Evolutionary conservation across 2,329 filamentous ascomycete species (phyloP).

Genomic region (Helotiales sp.): DNA sequence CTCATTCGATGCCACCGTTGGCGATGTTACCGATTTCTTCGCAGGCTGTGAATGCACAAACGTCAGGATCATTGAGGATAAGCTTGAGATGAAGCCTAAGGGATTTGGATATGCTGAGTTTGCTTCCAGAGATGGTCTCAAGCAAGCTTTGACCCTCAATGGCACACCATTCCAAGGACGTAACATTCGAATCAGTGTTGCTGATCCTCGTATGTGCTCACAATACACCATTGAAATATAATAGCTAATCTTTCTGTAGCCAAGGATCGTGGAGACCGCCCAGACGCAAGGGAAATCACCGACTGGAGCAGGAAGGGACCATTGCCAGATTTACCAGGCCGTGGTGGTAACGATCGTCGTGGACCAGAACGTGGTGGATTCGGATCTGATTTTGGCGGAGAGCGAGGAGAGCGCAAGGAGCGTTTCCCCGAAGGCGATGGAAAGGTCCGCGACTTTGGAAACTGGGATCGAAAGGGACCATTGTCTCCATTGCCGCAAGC

Average conservation of each 20-base stretch:
- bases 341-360: constrained; percentile 51
- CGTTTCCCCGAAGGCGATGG: constrained; percentile 72
- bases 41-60: constrained; percentile 82
- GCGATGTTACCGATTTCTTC: constrained; percentile 86
- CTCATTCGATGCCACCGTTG: constrained; percentile 88
- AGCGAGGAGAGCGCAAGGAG: constrained; percentile 71
- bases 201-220: constrained; percentile 85
- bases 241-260: constrained; percentile 56
- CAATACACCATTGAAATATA: constrained; percentile 19
- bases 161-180: constrained; percentile 85
- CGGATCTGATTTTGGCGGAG: constrained; percentile 54
- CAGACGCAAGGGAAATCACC: constrained; percentile 79
- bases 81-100: constrained; percentile 90
- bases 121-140: constrained; percentile 81
- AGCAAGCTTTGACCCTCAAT: constrained; percentile 85
- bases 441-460: constrained; percentile 79
- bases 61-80: constrained; percentile 96
- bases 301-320: constrained; percentile 96
- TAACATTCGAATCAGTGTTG: constrained; percentile 90
- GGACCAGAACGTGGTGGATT: constrained; percentile 51
- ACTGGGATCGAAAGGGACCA: constrained; percentile 95
- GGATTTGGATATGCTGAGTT: constrained; percentile 99
- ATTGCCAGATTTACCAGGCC: constrained; percentile 71
- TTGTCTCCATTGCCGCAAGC: constrained; percentile 71
- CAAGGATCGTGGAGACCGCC: constrained; percentile 71